A percentile compares a stretch with the other conserved stretches of the same genome.
Conservation (phyloP, 306 rosid species). For the Argentina anserina region DNA sequence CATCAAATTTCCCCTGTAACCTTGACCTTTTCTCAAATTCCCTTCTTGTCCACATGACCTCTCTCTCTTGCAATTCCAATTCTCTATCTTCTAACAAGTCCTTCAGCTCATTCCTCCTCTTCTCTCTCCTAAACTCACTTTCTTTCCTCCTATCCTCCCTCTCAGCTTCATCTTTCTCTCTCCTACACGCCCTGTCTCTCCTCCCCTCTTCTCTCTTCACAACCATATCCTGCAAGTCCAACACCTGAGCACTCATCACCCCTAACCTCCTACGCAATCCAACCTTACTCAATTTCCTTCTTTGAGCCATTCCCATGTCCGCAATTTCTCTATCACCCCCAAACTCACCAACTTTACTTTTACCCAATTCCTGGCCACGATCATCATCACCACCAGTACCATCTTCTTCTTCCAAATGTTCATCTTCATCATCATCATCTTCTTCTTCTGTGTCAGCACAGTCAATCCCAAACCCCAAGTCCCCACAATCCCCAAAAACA, state of each 20-base stretch:
- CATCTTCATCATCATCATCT: slow-evolving; percentile 34
- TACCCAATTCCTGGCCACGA: slow-evolving; percentile 15
- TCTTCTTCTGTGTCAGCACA: slow-evolving; percentile 38
- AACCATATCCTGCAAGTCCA: slow-evolving; percentile 56
- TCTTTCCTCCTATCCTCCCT: slow-evolving; percentile 49
- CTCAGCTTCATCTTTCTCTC: slow-evolving; percentile 47
- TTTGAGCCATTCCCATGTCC: slow-evolving; percentile 20
- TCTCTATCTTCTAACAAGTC: slow-evolving; percentile 50
- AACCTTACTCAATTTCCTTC: slow-evolving; percentile 37
- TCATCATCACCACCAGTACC: slow-evolving; percentile 6
- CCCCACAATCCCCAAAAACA: background rate
- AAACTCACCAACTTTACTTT: slow-evolving; percentile 30
- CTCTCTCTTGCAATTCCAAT: slow-evolving; percentile 59
- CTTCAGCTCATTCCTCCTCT: slow-evolving; percentile 37
- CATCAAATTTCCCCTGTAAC: slow-evolving; percentile 50
- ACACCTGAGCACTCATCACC: slow-evolving; percentile 35
- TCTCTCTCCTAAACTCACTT: slow-evolving; percentile 40
- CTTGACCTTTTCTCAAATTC: slow-evolving; percentile 55
- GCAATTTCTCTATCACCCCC: slow-evolving; percentile 21
- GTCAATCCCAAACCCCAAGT: slow-evolving; percentile 50
- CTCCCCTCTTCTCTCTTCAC: slow-evolving; percentile 71
- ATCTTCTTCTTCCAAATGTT: slow-evolving; percentile 10
- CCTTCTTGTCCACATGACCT: slow-evolving; percentile 41
- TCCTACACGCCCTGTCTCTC: slow-evolving; percentile 59
- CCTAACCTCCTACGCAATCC: slow-evolving; percentile 40